These are phyloP conservation scores for Crithidia sp. DNA, from an alignment of 208 protist genomes.

Conservation along the genomic window DNA sequence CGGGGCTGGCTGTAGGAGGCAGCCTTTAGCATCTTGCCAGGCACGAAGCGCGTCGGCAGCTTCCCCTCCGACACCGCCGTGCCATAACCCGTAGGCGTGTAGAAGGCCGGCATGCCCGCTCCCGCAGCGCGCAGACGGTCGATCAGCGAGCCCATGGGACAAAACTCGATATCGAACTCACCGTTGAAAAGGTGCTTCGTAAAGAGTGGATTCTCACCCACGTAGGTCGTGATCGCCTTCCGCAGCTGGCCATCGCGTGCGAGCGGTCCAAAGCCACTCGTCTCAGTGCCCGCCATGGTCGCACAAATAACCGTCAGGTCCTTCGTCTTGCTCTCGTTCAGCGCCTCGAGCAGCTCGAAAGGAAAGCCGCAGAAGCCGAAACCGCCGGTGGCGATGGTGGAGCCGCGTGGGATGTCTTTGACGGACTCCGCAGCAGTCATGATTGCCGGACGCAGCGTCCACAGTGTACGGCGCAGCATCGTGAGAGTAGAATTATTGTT, in stretches of 20 bases:
- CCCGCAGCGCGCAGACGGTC: slow-evolving; percentile 90
- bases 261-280: slow-evolving; percentile 86
- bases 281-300: slow-evolving; percentile 85
- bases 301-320: slow-evolving; percentile 88
- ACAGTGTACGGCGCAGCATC: slow-evolving; percentile 27
- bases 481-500: no score
- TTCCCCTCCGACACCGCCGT: slow-evolving; percentile 77
- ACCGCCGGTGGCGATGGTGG: slow-evolving; percentile 74
- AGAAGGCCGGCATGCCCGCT: slow-evolving; percentile 95
- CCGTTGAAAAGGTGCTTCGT: slow-evolving; percentile 88
- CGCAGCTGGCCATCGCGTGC: slow-evolving; percentile 75
- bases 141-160: slow-evolving; percentile 94
- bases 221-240: slow-evolving; percentile 90
- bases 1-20: slow-evolving; percentile 41
- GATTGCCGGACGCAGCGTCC: slow-evolving; percentile 20
- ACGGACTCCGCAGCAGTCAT: slow-evolving; percentile 55
- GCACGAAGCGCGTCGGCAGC: slow-evolving; percentile 88
- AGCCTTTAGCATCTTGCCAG: slow-evolving; percentile 67
- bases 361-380: slow-evolving; percentile 95
- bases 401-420: slow-evolving; percentile 46
- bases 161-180: slow-evolving; percentile 94
- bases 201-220: slow-evolving; percentile 93
- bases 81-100: slow-evolving; percentile 91
- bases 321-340: slow-evolving; percentile 51
- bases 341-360: slow-evolving; percentile 77